These are phyloP conservation scores for Ramularia endophylla DNA, from an alignment of 2,329 filamentous ascomycete species.

Conservation along the genomic window DNA sequence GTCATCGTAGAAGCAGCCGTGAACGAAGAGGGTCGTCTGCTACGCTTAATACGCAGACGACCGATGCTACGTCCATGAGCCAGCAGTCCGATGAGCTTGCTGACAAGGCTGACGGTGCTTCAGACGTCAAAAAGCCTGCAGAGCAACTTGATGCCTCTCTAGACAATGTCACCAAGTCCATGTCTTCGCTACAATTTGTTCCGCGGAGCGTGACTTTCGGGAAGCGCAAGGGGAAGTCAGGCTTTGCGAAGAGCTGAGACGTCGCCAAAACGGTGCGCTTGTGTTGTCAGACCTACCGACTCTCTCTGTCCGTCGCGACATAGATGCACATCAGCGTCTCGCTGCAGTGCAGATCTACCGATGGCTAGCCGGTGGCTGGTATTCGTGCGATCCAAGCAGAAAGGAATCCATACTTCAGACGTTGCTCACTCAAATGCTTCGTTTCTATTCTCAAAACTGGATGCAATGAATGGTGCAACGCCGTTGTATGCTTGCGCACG, in stretches of 20 bases:
- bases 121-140: neutral
- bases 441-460: too few species aligned
- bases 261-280: too few species aligned
- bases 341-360: too few species aligned
- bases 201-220: constrained; percentile 20
- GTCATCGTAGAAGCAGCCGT: constrained; percentile 29
- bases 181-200: constrained; percentile 21
- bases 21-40: constrained; percentile 17
- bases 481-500: too few species aligned
- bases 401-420: too few species aligned
- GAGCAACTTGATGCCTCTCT: constrained; percentile 6
- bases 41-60: constrained; percentile 18
- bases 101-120: neutral
- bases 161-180: constrained; percentile 16
- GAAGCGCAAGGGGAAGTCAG: constrained; percentile 19
- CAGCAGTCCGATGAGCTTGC: constrained; percentile 9
- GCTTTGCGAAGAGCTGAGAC: constrained; percentile 20
- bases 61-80: constrained; percentile 18
- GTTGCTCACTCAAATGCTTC: too few species aligned
- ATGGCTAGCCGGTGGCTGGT: too few species aligned
- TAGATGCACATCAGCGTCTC: too few species aligned
- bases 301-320: too few species aligned
- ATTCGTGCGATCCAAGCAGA: too few species aligned
- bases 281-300: too few species aligned
- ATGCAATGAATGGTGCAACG: too few species aligned